Evolutionary conservation across 2,329 filamentous ascomycete genomes (phyloP).

Genomic region (Sarocladiaceae sp.): DNA sequence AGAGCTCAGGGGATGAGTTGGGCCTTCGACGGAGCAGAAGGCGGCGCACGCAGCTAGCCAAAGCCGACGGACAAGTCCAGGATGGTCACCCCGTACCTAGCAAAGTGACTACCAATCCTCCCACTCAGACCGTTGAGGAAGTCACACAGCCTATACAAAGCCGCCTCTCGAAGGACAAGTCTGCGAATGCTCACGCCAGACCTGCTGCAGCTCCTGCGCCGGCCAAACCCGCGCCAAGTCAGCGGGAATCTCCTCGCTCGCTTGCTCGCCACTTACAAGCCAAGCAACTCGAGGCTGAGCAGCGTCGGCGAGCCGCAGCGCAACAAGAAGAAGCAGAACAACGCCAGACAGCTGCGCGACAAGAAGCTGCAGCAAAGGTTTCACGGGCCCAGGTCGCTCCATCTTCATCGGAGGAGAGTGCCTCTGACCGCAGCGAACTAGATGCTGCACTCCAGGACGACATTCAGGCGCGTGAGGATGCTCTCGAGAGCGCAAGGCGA

Average conservation of each 20-base stretch:
- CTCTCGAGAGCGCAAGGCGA: not conserved
- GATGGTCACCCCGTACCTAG: not conserved
- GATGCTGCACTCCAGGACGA: not conserved
- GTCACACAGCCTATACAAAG: not conserved
- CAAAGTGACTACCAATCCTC: not conserved
- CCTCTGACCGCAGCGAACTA: constrained; percentile 2
- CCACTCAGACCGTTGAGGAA: not conserved
- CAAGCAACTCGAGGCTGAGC: not conserved
- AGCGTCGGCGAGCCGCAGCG: not conserved
- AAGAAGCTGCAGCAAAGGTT: too few species aligned
- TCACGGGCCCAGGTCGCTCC: not conserved
- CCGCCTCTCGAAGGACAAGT: not conserved
- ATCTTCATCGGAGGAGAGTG: not conserved
- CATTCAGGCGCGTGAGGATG: not conserved
- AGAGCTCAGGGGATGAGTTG: constrained; percentile 1
- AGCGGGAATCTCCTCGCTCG: not conserved
- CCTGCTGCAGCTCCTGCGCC: not conserved
- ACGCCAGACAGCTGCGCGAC: not conserved
- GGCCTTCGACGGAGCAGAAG: not conserved
- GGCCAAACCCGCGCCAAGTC: not conserved
- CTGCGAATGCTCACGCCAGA: not conserved
- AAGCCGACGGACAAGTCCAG: not conserved
- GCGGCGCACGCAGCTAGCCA: not conserved
- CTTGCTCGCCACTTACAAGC: not conserved
- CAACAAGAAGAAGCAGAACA: not conserved